These are phyloP conservation scores for Stagonosporopsis cucurbitacearum DNA, from an alignment of 2,329 filamentous ascomycete genomes.

Conservation along the genomic window DNA sequence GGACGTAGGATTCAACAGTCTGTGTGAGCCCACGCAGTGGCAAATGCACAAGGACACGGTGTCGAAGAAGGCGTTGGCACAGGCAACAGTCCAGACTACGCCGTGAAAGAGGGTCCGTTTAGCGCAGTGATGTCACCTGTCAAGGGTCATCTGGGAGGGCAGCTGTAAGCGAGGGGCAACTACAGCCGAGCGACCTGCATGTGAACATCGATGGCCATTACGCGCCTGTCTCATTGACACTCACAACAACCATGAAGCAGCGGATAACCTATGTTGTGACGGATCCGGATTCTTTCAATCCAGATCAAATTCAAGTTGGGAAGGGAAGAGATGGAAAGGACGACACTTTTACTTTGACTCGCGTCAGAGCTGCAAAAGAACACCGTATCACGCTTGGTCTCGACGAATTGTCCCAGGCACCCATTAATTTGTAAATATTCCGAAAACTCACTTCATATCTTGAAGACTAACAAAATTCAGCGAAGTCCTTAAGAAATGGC, in stretches of 20 bases:
- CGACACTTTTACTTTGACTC: conserved; percentile 62
- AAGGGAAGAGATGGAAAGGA: conserved; percentile 31
- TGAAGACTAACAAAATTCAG: conserved; percentile 44
- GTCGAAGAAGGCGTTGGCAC: conserved; percentile 7
- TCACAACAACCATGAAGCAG: conserved; percentile 64
- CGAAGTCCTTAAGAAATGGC: conserved; percentile 66
- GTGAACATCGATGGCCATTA: conserved; percentile 14
- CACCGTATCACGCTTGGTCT: conserved; percentile 77
- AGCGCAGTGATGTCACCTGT: conserved; percentile 22
- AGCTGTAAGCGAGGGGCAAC: conserved; percentile 2
- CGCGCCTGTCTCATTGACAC: conserved; percentile 17
- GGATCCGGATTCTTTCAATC: conserved; percentile 68
- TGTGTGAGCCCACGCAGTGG: conserved; percentile 24
- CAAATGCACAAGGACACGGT: conserved; percentile 38
- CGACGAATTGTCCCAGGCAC: conserved; percentile 70
- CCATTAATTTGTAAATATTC: conserved; percentile 4
- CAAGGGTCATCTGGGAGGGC: conserved; percentile 3
- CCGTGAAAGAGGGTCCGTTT: conserved; percentile 12
- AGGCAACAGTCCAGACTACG: conserved; percentile 26
- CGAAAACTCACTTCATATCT: neutral
- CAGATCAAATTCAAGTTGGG: conserved; percentile 66
- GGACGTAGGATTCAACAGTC: neutral
- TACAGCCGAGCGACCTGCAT: conserved; percentile 7
- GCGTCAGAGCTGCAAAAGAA: conserved; percentile 73
- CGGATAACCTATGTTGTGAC: conserved; percentile 78